phyloP scores from a whole-genome alignment of 2,329 filamentous ascomycete genomes.

The Paecilomyces fulvus region DNA sequence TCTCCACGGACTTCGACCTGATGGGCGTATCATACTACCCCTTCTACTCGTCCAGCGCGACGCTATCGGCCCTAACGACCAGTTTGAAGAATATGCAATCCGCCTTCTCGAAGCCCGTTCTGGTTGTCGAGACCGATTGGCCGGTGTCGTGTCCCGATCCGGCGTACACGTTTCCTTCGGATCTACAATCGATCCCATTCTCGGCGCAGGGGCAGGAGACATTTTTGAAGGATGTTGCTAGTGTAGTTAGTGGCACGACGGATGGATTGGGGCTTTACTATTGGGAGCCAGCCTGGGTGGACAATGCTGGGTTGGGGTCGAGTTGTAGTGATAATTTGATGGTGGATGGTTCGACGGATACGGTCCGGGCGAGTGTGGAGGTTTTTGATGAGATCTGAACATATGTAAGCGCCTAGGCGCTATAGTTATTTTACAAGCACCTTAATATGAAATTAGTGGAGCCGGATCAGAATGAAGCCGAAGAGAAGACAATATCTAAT shows the following conservation, averaged over 20 bases:
- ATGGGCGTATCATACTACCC: conserved; percentile 69
- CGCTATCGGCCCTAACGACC: conserved; percentile 47
- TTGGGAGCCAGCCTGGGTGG: conserved; percentile 66
- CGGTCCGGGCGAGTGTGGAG: conserved; percentile 48
- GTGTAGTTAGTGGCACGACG: conserved; percentile 44
- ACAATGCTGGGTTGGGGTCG: conserved; percentile 56
- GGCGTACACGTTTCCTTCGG: conserved; percentile 50
- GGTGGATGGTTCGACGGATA: conserved; percentile 46
- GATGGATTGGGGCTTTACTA: conserved; percentile 58
- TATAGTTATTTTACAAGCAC: no score
- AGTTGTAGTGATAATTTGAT: conserved; percentile 58
- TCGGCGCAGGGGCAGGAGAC: conserved; percentile 53
- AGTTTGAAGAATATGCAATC: conserved; percentile 52
- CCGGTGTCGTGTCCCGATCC: conserved; percentile 55
- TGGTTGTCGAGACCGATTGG: conserved; percentile 67
- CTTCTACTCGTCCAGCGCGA: conserved; percentile 56
- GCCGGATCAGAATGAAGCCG: no score
- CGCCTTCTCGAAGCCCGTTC: conserved; percentile 56
- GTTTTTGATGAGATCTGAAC: conserved; percentile 44
- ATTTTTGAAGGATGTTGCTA: conserved; percentile 54
- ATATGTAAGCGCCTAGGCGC: no score
- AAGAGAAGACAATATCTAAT: no score
- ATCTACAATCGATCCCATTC: conserved; percentile 53
- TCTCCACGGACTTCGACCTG: conserved; percentile 54
- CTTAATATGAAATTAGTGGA: no score